A percentile compares a stretch with the other conserved stretches of the same genome.
These are phyloP conservation scores for Davidsoniella australis DNA, from an alignment of 2,329 filamentous ascomycete species.

Conservation along the genomic window DNA sequence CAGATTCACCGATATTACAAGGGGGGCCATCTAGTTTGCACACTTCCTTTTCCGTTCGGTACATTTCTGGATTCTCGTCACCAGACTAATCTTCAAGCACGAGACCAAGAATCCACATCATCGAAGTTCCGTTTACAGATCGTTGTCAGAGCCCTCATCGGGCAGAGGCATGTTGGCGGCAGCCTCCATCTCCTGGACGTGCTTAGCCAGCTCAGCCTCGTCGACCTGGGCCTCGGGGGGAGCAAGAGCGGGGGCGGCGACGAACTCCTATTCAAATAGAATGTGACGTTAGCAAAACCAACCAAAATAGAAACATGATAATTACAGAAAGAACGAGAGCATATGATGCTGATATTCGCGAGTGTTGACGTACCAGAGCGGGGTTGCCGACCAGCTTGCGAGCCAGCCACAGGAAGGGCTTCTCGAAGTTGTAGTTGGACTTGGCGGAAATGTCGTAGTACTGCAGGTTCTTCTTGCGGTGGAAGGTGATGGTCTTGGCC, in stretches of 20 bases:
- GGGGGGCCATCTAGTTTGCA: conserved; percentile 6
- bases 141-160: conserved; percentile 75
- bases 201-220: conserved; percentile 61
- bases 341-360: not conserved
- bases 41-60: conserved; percentile 10
- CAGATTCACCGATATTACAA: conserved; percentile 12
- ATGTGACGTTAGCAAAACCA: conserved; percentile 17
- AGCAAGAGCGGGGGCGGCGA: conserved; percentile 84
- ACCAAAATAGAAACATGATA: conserved; percentile 4
- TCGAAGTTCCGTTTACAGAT: conserved; percentile 31
- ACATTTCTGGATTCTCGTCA: conserved; percentile 12
- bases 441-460: conserved; percentile 99
- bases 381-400: conserved; percentile 96
- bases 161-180: conserved; percentile 76
- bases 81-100: conserved; percentile 10
- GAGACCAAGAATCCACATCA: conserved; percentile 9
- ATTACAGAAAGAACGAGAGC: not conserved
- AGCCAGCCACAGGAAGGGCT: conserved; percentile 98
- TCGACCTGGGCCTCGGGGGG: conserved; percentile 87
- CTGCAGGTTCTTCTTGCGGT: conserved; percentile 99
- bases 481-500: conserved; percentile 99
- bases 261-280: conserved; percentile 56
- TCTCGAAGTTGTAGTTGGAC: conserved; percentile 99
- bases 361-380: conserved; percentile 43
- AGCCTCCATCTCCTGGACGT: conserved; percentile 73